These are phyloP conservation scores for Chrysosporium keratinophilum DNA, from an alignment of 2,329 filamentous ascomycete genomes.

Conservation along the genomic window DNA sequence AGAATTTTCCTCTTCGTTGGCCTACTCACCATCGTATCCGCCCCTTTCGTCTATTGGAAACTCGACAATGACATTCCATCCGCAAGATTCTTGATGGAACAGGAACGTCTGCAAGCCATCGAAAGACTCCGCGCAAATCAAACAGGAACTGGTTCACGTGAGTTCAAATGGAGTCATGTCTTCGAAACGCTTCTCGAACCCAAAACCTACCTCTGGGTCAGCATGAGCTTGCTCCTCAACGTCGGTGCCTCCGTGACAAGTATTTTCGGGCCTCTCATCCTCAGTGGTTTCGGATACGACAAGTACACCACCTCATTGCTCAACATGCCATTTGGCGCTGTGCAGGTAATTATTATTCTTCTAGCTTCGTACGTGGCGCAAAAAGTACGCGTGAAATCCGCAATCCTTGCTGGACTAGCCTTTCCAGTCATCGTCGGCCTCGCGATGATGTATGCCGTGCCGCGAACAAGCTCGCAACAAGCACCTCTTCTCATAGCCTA, in stretches of 20 bases:
- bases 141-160: conserved; percentile 37
- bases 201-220: conserved; percentile 50
- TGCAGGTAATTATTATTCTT: conserved; percentile 52
- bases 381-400: conserved; percentile 47
- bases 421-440: conserved; percentile 52
- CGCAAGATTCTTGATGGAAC: conserved; percentile 39
- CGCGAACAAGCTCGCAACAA: conserved; percentile 27
- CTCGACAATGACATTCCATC: conserved; percentile 49
- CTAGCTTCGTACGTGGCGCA: conserved; percentile 49
- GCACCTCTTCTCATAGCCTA: conserved; percentile 49
- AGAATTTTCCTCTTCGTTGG: conserved; percentile 53
- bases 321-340: conserved; percentile 56
- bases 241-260: conserved; percentile 54
- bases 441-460: conserved; percentile 28
- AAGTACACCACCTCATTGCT: conserved; percentile 49
- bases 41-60: conserved; percentile 49
- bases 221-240: conserved; percentile 52
- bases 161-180: conserved; percentile 40
- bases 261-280: conserved; percentile 55
- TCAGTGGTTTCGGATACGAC: conserved; percentile 51
- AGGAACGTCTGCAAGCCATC: conserved; percentile 39
- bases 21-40: conserved; percentile 49
- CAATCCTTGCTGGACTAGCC: conserved; percentile 45
- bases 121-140: conserved; percentile 44
- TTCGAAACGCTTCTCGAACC: conserved; percentile 35